A percentile compares a stretch with the other conserved stretches of the same genome.
Evolutionary conservation across 2,329 filamentous ascomycete genomes (phyloP).

Genomic region (Neopestalotiopsis sp.): DNA sequence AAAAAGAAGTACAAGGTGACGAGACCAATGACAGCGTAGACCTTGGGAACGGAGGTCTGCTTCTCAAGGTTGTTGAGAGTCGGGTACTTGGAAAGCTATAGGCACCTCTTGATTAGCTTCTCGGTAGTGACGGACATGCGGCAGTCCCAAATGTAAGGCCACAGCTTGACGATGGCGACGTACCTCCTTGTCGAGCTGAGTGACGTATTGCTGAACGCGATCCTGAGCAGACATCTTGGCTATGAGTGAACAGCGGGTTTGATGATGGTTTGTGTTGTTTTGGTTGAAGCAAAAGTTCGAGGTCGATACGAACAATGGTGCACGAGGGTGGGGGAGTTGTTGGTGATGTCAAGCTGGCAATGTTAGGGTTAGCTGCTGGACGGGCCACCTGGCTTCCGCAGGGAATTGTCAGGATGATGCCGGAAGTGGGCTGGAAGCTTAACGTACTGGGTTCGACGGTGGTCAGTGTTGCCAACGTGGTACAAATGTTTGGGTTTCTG

Average conservation of each 20-base stretch:
- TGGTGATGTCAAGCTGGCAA: constrained; percentile 20
- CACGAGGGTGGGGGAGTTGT: constrained; percentile 5
- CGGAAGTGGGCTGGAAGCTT: constrained; percentile 2
- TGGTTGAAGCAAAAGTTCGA: background rate
- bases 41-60: constrained; percentile 82
- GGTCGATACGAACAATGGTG: constrained; percentile 5
- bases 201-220: constrained; percentile 76
- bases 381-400: constrained; percentile 12
- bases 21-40: constrained; percentile 79
- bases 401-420: background rate
- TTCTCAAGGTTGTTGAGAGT: constrained; percentile 84
- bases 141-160: constrained; percentile 2
- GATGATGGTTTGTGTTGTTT: constrained; percentile 20
- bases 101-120: constrained; percentile 23
- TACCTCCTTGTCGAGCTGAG: constrained; percentile 84
- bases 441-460: constrained; percentile 3
- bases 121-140: constrained; percentile 20
- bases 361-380: constrained; percentile 16
- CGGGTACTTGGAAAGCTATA: constrained; percentile 84
- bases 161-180: constrained; percentile 30
- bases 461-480: background rate
- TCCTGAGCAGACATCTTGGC: constrained; percentile 75
- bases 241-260: constrained; percentile 18
- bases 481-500: background rate
- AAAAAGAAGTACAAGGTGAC: constrained; percentile 86